These are phyloP conservation scores for Trichocladium antarcticum DNA, from an alignment of 495 filamentous ascomycete species.

Conservation along the genomic window DNA sequence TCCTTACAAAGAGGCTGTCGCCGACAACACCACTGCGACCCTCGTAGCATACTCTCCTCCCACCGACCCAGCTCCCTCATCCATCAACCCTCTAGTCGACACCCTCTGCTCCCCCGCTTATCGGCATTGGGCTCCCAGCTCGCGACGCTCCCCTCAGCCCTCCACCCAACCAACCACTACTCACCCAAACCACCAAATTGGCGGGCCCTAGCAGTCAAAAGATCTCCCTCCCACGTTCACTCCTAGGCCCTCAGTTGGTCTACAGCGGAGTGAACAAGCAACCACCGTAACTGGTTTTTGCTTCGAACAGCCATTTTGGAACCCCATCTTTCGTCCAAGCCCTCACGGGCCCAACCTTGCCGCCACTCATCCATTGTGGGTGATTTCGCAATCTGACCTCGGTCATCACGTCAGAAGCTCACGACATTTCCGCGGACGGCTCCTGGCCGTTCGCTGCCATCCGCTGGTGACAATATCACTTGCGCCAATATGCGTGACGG, in stretches of 20 bases:
- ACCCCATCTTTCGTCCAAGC: not conserved
- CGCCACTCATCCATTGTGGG: slow-evolving; percentile 3
- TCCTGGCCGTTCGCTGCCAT: slow-evolving; percentile 31
- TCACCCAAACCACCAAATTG: slow-evolving; percentile 67
- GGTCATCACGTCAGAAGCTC: not conserved
- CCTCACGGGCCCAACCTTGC: not conserved
- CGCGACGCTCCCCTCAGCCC: slow-evolving; percentile 1
- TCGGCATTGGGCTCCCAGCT: not conserved
- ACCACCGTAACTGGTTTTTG: slow-evolving; percentile 79
- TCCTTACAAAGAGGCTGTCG: too few species aligned
- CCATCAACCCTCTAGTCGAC: not conserved
- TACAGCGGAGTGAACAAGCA: slow-evolving; percentile 93
- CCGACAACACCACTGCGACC: not conserved
- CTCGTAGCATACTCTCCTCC: too few species aligned
- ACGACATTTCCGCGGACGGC: slow-evolving; percentile 26
- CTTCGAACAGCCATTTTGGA: slow-evolving; percentile 7
- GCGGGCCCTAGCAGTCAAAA: slow-evolving; percentile 69
- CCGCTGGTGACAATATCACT: slow-evolving; percentile 25
- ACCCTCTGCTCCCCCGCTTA: not conserved
- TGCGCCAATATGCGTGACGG: slow-evolving; percentile 26
- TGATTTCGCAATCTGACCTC: not conserved
- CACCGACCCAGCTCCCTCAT: not conserved
- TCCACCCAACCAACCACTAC: slow-evolving; percentile 1
- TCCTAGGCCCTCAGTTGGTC: slow-evolving; percentile 83
- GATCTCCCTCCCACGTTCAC: slow-evolving; percentile 81